Conservation (phyloP, 116 monocot species). For the Phalaenopsis hybrid region DNA sequence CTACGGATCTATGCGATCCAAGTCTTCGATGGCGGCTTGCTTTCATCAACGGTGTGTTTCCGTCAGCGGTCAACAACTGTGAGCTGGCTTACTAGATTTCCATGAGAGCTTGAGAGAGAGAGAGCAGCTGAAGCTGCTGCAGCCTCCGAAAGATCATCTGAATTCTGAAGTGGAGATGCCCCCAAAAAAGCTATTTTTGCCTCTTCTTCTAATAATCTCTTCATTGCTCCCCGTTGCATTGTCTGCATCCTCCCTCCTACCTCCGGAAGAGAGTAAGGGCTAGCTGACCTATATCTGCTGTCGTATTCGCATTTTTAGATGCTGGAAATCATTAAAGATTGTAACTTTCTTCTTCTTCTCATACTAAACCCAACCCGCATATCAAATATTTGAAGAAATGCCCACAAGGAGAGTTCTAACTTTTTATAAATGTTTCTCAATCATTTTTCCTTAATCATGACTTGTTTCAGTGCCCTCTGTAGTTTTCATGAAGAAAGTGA, state of each 20-base stretch:
- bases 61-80: no score
- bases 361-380: background rate
- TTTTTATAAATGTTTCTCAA: background rate
- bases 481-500: no score
- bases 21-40: no score
- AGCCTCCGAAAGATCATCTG: background rate
- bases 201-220: slow-evolving; percentile 2
- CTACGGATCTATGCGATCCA: no score
- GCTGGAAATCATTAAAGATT: no score
- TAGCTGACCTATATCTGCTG: background rate
- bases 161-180: slow-evolving; percentile 1
- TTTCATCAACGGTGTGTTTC: no score
- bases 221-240: background rate
- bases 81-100: no score
- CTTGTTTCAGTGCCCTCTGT: no score
- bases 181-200: background rate
- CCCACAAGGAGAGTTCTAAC: background rate
- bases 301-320: background rate
- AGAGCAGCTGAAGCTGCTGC: no score
- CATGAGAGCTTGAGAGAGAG: no score
- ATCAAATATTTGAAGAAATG: slow-evolving; percentile 1
- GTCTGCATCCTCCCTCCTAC: background rate
- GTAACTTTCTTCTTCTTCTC: background rate
- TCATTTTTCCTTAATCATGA: background rate
- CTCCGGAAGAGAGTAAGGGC: slow-evolving; percentile 7